Evolutionary conservation across 306 rosid species (phyloP).

Genomic region (Glycine soja): DNA sequence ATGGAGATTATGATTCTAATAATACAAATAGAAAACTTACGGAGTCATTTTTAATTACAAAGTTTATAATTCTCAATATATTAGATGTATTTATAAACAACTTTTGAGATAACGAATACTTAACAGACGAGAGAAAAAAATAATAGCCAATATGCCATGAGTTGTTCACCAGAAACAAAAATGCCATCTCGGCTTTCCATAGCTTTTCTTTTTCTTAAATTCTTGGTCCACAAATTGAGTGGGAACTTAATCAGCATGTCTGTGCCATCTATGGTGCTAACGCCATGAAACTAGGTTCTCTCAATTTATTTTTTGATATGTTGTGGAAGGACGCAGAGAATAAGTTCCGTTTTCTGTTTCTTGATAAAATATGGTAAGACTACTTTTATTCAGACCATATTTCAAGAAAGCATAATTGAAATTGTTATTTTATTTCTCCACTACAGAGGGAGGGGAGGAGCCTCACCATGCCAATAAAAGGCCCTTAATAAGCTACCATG

Average conservation of each 20-base stretch:
- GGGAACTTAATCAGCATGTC: constrained; percentile 48
- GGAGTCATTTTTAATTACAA: background rate
- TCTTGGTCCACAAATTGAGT: constrained; percentile 39
- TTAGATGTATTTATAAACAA: background rate
- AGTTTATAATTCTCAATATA: background rate
- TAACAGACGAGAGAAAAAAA: background rate
- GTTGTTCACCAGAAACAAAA: constrained; percentile 23
- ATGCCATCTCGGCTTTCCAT: background rate
- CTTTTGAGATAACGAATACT: constrained; percentile 2
- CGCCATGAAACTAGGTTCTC: constrained; percentile 45
- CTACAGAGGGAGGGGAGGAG: constrained; percentile 27
- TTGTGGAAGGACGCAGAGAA: constrained; percentile 45
- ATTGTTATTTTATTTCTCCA: constrained; percentile 47
- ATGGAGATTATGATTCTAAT: background rate
- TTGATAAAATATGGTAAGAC: constrained; percentile 29
- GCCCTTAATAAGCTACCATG: constrained; percentile 31
- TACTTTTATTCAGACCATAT: constrained; percentile 41
- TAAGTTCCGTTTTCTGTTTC: constrained; percentile 37
- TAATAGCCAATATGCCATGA: constrained; percentile 20
- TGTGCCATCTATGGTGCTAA: constrained; percentile 17
- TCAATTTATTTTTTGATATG: constrained; percentile 30
- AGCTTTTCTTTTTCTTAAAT: constrained; percentile 15
- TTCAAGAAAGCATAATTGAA: constrained; percentile 41
- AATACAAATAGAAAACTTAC: background rate
- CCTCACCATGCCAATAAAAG: constrained; percentile 47